Evolutionary conservation across 1,284 basidiomycete genomes (phyloP).

Genomic region (Tylopilus sp.): DNA sequence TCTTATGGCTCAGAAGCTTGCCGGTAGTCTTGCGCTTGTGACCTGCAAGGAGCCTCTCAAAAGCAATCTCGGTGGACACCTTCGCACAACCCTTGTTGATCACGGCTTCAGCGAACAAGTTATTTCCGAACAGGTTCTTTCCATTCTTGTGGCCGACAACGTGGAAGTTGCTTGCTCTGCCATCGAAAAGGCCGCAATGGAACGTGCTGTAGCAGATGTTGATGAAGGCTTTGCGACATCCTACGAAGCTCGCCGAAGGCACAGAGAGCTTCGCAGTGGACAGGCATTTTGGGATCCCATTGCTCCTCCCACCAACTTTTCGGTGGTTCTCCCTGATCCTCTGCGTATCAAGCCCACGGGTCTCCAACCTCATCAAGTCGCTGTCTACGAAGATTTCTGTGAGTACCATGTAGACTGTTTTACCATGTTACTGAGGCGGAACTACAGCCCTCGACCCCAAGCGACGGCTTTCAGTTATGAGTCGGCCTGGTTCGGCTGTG

Average conservation of each 20-base stretch:
- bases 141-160: slow-evolving; percentile 88
- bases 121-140: slow-evolving; percentile 67
- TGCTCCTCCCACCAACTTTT: slow-evolving; percentile 70
- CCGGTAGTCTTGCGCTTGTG: slow-evolving; percentile 93
- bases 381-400: slow-evolving; percentile 96
- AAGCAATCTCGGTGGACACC: slow-evolving; percentile 87
- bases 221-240: slow-evolving; percentile 85
- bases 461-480: slow-evolving; percentile 44
- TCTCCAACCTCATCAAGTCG: slow-evolving; percentile 76
- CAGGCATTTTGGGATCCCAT: slow-evolving; percentile 88
- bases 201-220: slow-evolving; percentile 91
- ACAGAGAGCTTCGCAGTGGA: slow-evolving; percentile 74
- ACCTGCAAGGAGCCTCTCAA: slow-evolving; percentile 98
- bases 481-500: slow-evolving; percentile 63
- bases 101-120: slow-evolving; percentile 85
- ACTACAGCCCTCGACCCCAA: slow-evolving; percentile 49
- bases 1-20: slow-evolving; percentile 95
- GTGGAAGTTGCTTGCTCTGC: slow-evolving; percentile 92
- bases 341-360: slow-evolving; percentile 84
- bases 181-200: slow-evolving; percentile 98
- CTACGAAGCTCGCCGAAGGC: slow-evolving; percentile 82
- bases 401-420: slow-evolving; percentile 24
- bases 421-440: slow-evolving; percentile 5
- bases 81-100: slow-evolving; percentile 76
- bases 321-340: slow-evolving; percentile 82